A percentile compares a stretch with the other conserved stretches of the same genome.
phyloP scores from a whole-genome alignment of 192 early-diverging fungal species.

The Mortierella claussenii region DNA sequence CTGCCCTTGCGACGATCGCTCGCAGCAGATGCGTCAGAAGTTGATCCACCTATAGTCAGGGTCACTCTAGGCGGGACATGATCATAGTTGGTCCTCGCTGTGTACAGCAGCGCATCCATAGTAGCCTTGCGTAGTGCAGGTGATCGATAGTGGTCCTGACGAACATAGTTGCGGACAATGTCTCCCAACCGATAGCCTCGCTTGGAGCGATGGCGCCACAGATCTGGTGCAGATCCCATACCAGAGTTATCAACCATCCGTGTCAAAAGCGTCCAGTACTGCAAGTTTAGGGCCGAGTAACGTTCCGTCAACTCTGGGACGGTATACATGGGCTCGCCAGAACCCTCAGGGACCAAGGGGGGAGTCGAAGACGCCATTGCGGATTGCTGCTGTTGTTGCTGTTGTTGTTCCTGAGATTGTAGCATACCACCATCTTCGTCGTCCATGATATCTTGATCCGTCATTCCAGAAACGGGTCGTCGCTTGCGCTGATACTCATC shows the following conservation, averaged over 20 bases:
- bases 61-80: conserved; percentile 39
- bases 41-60: conserved; percentile 1
- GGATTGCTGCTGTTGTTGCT: conserved; percentile 14
- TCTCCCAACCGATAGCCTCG: conserved; percentile 55
- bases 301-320: conserved; percentile 39
- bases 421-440: conserved; percentile 16
- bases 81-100: conserved; percentile 58
- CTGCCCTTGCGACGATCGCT: conserved; percentile 11
- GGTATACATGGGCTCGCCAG: conserved; percentile 26
- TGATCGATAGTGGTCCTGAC: conserved; percentile 40
- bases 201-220: conserved; percentile 65
- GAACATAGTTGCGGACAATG: conserved; percentile 57
- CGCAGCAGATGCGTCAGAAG: conserved; percentile 4
- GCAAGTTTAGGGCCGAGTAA: conserved; percentile 63
- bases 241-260: conserved; percentile 62
- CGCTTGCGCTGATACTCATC: conserved; percentile 16
- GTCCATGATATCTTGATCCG: neutral
- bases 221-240: conserved; percentile 58
- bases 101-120: conserved; percentile 60
- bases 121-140: conserved; percentile 40
- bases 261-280: conserved; percentile 67
- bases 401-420: neutral
- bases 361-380: conserved; percentile 34
- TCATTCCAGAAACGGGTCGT: neutral
- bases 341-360: conserved; percentile 32